These are phyloP conservation scores for Porphyrellus cyaneotinctus DNA, from an alignment of 768 basidiomycete genomes.

Conservation along the genomic window DNA sequence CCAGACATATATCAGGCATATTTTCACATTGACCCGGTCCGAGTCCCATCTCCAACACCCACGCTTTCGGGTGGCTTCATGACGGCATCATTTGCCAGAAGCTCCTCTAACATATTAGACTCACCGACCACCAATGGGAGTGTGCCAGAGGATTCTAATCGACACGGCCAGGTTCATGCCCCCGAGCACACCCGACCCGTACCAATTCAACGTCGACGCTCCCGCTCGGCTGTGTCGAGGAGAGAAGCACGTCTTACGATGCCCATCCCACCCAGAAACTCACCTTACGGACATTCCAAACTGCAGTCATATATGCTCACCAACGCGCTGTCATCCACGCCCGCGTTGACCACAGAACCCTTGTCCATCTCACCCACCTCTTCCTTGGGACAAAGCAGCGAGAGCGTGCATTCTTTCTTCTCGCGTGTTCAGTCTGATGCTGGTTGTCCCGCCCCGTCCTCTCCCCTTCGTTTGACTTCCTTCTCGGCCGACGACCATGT, in stretches of 20 bases:
- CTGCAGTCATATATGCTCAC: constrained; percentile 26
- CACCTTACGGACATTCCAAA: constrained; percentile 30
- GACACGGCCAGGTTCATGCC: constrained; percentile 6
- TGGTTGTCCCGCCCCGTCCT: constrained; percentile 23
- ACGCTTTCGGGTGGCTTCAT: constrained; percentile 8
- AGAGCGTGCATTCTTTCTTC: constrained; percentile 24
- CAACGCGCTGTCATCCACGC: constrained; percentile 25
- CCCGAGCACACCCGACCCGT: constrained; percentile 10
- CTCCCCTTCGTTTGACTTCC: constrained; percentile 22
- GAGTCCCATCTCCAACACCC: constrained; percentile 4
- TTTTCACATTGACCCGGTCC: constrained; percentile 12
- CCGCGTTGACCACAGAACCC: constrained; percentile 27
- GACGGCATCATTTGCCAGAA: constrained; percentile 24
- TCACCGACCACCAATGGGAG: constrained; percentile 5
- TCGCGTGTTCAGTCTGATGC: constrained; percentile 20
- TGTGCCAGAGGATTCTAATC: constrained; percentile 12
- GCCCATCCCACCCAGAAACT: constrained; percentile 26
- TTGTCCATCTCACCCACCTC: constrained; percentile 25
- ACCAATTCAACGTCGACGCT: constrained; percentile 32
- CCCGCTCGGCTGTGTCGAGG: constrained; percentile 32
- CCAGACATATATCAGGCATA: constrained; percentile 31
- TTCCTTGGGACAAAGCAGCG: constrained; percentile 23
- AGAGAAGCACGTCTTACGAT: constrained; percentile 27
- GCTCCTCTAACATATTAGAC: constrained; percentile 18
- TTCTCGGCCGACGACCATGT: constrained; percentile 24